These are phyloP conservation scores for Ajuga chamaepitys DNA, from an alignment of 257 asterid species.

Conservation along the genomic window DNA sequence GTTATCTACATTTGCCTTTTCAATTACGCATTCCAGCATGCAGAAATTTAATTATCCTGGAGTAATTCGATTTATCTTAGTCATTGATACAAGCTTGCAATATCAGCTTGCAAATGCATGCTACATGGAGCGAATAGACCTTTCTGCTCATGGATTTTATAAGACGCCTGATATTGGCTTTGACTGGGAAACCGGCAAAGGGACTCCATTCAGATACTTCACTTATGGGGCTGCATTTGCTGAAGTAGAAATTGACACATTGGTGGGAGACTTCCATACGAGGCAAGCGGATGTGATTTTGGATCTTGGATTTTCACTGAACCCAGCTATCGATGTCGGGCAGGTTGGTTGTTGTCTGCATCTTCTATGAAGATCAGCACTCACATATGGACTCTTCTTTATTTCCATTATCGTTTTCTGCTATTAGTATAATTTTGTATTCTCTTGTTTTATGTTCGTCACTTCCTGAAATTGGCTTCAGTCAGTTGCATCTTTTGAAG, in stretches of 20 bases:
- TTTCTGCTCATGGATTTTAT: conserved; percentile 92
- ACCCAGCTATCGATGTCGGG: conserved; percentile 95
- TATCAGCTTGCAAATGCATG: conserved; percentile 77
- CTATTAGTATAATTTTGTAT: not conserved
- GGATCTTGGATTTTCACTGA: conserved; percentile 88
- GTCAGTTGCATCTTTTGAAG: not conserved
- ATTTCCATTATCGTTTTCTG: not conserved
- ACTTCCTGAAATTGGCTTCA: not conserved
- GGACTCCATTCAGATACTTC: conserved; percentile 71
- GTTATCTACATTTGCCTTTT: not conserved
- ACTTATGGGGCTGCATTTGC: conserved; percentile 92
- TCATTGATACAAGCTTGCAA: conserved; percentile 8
- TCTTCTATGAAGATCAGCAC: not conserved
- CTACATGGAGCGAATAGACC: conserved; percentile 84
- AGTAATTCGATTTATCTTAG: not conserved
- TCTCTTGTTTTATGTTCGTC: not conserved
- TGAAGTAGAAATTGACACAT: conserved; percentile 91
- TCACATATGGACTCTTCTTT: not conserved
- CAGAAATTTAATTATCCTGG: not conserved
- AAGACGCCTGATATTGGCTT: conserved; percentile 74
- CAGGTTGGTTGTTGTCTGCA: conserved; percentile 42
- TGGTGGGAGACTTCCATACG: conserved; percentile 91
- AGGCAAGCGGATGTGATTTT: conserved; percentile 68
- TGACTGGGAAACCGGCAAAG: conserved; percentile 76
- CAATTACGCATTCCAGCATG: not conserved